Percentiles rank a stretch among this genome's conserved stretches.
phyloP scores from a whole-genome alignment of 176 grass and related monocot genomes.

The Musa acuminata region DNA sequence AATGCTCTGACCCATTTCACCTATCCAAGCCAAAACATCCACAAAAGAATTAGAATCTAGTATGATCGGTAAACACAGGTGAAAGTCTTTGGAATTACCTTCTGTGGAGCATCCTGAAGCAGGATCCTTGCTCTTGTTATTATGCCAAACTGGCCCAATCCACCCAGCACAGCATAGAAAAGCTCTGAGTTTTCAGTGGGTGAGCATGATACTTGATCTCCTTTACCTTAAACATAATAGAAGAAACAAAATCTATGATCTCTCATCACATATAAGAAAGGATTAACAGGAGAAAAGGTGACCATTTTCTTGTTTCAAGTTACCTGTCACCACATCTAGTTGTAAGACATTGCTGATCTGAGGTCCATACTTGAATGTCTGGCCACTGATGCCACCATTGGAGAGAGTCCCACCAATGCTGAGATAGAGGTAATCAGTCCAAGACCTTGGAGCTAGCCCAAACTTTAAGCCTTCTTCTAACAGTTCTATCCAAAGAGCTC shows the following conservation, averaged over 20 bases:
- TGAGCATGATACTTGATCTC: slow-evolving; percentile 69
- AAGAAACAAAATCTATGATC: slow-evolving; percentile 26
- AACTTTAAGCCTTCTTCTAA: slow-evolving; percentile 77
- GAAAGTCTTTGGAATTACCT: slow-evolving; percentile 27
- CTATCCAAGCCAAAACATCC: slow-evolving; percentile 18
- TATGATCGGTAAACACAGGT: not conserved
- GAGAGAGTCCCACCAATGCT: slow-evolving; percentile 6
- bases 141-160: slow-evolving; percentile 91
- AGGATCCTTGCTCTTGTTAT: slow-evolving; percentile 88
- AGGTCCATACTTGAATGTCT: slow-evolving; percentile 5
- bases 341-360: slow-evolving; percentile 55
- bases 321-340: slow-evolving; percentile 88
- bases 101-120: slow-evolving; percentile 74
- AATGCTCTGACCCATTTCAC: slow-evolving; percentile 88
- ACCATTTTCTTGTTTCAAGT: not conserved
- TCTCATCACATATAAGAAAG: not conserved
- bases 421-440: slow-evolving; percentile 36
- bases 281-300: not conserved
- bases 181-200: slow-evolving; percentile 51
- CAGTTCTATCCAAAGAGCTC: slow-evolving; percentile 80
- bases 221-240: slow-evolving; percentile 39
- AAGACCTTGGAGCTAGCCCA: slow-evolving; percentile 72
- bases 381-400: slow-evolving; percentile 1
- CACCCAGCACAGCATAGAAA: slow-evolving; percentile 75
- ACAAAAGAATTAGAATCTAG: not conserved